phyloP scores from a whole-genome alignment of 2,329 filamentous ascomycete genomes.

The Aspergillus fructus region DNA sequence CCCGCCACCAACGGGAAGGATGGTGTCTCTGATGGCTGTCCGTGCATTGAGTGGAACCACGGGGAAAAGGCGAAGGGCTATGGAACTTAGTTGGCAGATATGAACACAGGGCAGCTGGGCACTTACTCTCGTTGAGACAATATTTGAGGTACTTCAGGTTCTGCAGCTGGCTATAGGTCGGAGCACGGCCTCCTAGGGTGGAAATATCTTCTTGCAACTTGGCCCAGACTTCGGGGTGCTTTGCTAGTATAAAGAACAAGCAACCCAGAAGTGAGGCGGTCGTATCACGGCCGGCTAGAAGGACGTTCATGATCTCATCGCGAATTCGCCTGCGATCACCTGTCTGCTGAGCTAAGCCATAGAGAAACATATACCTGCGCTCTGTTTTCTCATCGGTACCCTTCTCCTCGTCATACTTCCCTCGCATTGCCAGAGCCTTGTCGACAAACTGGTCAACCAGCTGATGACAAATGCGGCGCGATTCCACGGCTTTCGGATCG shows the following conservation, averaged over 20 bases:
- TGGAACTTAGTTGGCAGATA: not conserved
- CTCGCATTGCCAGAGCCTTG: conserved; percentile 31
- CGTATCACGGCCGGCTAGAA: conserved; percentile 54
- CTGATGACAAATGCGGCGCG: conserved; percentile 38
- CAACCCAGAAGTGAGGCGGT: conserved; percentile 45
- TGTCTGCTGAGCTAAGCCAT: conserved; percentile 46
- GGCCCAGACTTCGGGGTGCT: conserved; percentile 35
- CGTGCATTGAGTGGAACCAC: conserved; percentile 45
- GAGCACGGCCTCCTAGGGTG: conserved; percentile 17
- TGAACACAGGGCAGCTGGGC: not conserved
- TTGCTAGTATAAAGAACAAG: conserved; percentile 48
- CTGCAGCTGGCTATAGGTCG: conserved; percentile 24
- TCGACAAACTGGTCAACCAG: conserved; percentile 38
- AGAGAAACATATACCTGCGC: conserved; percentile 45
- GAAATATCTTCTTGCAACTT: conserved; percentile 36
- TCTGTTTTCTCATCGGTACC: conserved; percentile 7
- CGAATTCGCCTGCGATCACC: conserved; percentile 44
- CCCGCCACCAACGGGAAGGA: conserved; percentile 56
- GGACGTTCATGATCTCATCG: conserved; percentile 49
- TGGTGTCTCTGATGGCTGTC: conserved; percentile 36
- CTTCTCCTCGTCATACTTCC: conserved; percentile 18
- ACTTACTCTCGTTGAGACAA: conserved; percentile 27
- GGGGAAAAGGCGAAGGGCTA: conserved; percentile 43
- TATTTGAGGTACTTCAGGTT: conserved; percentile 25
- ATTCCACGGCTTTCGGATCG: conserved; percentile 25